Conservation (phyloP, 495 filamentous ascomycete genomes). For the Penicillium salamii region DNA sequence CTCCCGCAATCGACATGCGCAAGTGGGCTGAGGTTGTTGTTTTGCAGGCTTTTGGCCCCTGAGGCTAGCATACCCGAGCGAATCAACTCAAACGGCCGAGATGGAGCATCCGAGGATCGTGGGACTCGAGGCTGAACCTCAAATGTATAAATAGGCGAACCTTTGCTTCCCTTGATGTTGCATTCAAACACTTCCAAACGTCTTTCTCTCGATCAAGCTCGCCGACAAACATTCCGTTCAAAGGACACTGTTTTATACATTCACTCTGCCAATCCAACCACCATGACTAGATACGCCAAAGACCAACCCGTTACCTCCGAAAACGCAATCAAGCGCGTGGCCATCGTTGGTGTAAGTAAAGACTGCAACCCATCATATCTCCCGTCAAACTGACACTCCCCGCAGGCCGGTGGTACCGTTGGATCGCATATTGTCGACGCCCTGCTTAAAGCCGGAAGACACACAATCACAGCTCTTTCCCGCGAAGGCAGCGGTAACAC, state of each 20-base stretch:
- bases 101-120: too few relatives aligned
- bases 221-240: too few relatives aligned
- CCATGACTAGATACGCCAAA: conserved; percentile 33
- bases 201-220: too few relatives aligned
- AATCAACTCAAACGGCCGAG: too few relatives aligned
- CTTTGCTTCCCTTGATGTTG: too few relatives aligned
- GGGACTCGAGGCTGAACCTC: too few relatives aligned
- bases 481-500: conserved; percentile 42
- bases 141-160: too few relatives aligned
- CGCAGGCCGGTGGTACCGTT: conserved; percentile 57
- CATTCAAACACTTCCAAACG: too few relatives aligned
- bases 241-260: too few relatives aligned
- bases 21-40: too few relatives aligned
- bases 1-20: too few relatives aligned
- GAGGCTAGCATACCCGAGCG: not conserved
- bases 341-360: conserved; percentile 47
- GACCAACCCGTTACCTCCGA: conserved; percentile 35
- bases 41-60: too few relatives aligned
- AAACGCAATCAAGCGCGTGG: conserved; percentile 45
- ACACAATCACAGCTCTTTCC: conserved; percentile 54
- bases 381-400: conserved; percentile 11
- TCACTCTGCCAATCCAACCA: not conserved
- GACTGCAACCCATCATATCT: not conserved
- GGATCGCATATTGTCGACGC: conserved; percentile 51
- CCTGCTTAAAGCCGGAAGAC: conserved; percentile 49